Percentiles rank a stretch among this genome's conserved stretches.
Conservation (phyloP, 2,329 filamentous ascomycete genomes). For the Fusarium luffae region DNA sequence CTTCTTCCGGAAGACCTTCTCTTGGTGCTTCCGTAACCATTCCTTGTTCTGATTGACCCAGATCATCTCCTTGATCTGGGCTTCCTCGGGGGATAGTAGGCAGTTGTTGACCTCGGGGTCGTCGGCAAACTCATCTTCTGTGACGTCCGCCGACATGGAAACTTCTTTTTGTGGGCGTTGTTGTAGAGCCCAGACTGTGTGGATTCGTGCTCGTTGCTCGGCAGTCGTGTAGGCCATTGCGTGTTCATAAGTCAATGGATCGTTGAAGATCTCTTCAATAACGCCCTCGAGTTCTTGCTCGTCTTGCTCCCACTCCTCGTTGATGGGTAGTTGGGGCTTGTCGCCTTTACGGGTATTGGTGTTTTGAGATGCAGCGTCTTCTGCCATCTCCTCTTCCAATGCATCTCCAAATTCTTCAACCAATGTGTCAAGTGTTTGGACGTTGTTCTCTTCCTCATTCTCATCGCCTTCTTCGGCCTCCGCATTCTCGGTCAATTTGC, state of each 20-base stretch:
- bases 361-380: slow-evolving; percentile 15
- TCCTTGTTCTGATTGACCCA: slow-evolving; percentile 97
- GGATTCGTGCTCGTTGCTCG: slow-evolving; percentile 64
- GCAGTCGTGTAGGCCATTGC: slow-evolving; percentile 68
- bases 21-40: slow-evolving; percentile 87
- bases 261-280: slow-evolving; percentile 76
- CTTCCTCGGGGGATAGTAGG: slow-evolving; percentile 77
- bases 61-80: slow-evolving; percentile 85
- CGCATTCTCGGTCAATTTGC: slow-evolving; percentile 26
- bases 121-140: slow-evolving; percentile 85
- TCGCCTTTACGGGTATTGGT: slow-evolving; percentile 42
- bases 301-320: slow-evolving; percentile 70
- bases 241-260: slow-evolving; percentile 67
- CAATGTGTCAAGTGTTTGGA: slow-evolving; percentile 54
- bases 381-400: slow-evolving; percentile 47
- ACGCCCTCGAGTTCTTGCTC: slow-evolving; percentile 75
- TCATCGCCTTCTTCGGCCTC: slow-evolving; percentile 9
- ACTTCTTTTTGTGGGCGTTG: slow-evolving; percentile 60
- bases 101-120: slow-evolving; percentile 90
- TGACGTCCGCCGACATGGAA: slow-evolving; percentile 73
- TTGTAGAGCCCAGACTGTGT: slow-evolving; percentile 63
- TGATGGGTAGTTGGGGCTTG: slow-evolving; percentile 63
- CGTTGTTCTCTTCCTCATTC: slow-evolving; percentile 38
- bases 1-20: slow-evolving; percentile 82
- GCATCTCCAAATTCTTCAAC: slow-evolving; percentile 59